Conservation (phyloP, 2,329 filamentous ascomycete species). For the Grosmannia huntii region DNA sequence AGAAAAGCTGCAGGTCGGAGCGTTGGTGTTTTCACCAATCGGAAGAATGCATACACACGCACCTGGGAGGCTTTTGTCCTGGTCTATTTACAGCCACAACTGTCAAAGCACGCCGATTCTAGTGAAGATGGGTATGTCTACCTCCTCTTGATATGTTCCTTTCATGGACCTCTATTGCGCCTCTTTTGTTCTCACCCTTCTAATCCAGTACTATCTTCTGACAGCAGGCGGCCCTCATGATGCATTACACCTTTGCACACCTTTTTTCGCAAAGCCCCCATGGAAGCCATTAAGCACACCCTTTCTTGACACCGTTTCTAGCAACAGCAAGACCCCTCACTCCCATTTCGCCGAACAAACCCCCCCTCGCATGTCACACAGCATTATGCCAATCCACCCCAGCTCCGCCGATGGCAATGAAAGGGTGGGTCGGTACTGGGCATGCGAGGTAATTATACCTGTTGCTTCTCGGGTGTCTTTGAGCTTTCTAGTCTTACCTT, state of each 20-base stretch:
- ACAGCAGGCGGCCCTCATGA: no score
- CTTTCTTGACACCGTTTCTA: no score
- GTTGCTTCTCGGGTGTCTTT: not conserved
- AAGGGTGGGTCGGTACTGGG: not conserved
- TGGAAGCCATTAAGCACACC: no score
- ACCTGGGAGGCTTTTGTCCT: not conserved
- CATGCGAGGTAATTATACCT: not conserved
- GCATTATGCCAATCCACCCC: not conserved
- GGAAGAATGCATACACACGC: not conserved
- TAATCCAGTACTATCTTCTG: no score
- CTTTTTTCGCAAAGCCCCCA: no score
- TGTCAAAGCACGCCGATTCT: not conserved
- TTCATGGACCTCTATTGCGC: not conserved
- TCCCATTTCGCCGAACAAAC: not conserved
- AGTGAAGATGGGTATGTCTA: not conserved
- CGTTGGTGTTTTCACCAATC: not conserved
- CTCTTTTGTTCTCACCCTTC: no score
- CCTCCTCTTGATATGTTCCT: not conserved
- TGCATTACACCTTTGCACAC: no score
- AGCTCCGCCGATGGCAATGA: not conserved
- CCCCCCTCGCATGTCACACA: not conserved
- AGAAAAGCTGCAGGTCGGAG: not conserved
- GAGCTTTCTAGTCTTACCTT: not conserved
- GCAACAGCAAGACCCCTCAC: no score
- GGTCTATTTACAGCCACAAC: not conserved